A percentile compares a stretch with the other conserved stretches of the same genome.
Evolutionary conservation across 495 filamentous ascomycete species (phyloP).

Genomic region (Achaetomiella virescens): DNA sequence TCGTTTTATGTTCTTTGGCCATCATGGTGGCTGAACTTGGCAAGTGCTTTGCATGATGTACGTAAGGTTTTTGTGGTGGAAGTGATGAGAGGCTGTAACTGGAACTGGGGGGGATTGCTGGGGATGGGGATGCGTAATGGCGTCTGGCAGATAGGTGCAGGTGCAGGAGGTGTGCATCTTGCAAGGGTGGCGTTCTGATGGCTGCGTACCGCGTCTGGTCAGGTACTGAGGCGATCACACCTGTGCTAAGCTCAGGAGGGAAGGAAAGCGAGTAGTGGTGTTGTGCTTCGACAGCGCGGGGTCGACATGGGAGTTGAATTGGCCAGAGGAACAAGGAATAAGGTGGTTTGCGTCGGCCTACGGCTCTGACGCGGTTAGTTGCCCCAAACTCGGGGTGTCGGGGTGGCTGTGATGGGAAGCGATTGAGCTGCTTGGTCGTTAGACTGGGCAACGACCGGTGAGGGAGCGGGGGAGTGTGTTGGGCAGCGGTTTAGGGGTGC

Average conservation of each 20-base stretch:
- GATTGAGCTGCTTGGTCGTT: not conserved
- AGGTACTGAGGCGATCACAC: slow-evolving; percentile 11
- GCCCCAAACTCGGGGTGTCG: not conserved
- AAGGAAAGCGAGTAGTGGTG: slow-evolving; percentile 10
- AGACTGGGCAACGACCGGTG: not conserved
- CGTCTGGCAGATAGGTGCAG: not conserved
- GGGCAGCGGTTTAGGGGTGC: not conserved
- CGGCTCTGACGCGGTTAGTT: not conserved
- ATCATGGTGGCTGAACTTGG: not conserved
- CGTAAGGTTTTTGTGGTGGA: too few relatives aligned
- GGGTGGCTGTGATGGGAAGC: too few relatives aligned
- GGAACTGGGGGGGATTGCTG: not conserved
- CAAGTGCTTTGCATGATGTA: not conserved
- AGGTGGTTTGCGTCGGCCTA: slow-evolving; percentile 12
- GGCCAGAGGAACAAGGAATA: not conserved
- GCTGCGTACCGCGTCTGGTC: not conserved
- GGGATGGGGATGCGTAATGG: not conserved
- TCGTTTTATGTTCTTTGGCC: too few relatives aligned
- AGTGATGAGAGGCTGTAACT: not conserved
- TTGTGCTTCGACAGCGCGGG: slow-evolving; percentile 2
- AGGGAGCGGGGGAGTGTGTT: not conserved
- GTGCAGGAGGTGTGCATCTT: too few relatives aligned
- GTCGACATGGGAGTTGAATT: slow-evolving; percentile 1
- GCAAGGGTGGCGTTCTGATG: too few relatives aligned
- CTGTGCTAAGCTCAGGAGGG: slow-evolving; percentile 20